Base-by-base conservation (phyloP, 768 basidiomycete genomes). In the Phylloporus sp. region DNA sequence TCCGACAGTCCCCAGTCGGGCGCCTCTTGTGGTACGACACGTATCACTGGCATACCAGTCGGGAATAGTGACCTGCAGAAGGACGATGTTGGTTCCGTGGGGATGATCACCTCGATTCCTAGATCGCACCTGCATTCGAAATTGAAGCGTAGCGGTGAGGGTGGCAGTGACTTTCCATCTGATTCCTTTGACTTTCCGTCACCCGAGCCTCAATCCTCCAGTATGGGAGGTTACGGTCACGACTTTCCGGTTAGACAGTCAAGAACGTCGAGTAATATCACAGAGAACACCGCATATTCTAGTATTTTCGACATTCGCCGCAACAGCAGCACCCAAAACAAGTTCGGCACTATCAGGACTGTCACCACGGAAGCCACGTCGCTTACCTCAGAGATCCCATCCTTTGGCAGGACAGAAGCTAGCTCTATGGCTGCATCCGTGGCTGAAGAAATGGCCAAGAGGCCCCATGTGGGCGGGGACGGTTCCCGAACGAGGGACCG, bases 291-390 rank as follows among this genome's bases (percentile, higher is more conserved):
- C 3, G 56, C 59, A n/a, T 73, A 79, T 59, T 86, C 86, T 42
- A 86, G 83, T 52, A 66, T 85, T 48, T 69, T 85, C 43, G 83
- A 85, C 60, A 66, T 69, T 42, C 69, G 68, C 46, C 68, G 69
- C 44, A 70, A 66, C 43, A 71, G 67, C 40, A 67, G 65, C 46
- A 70, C 66, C 34, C 70, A 71, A 52, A 82, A 78, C 59, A 83
- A 79, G 61, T 90, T 80, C 64, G 86, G 81, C 33, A 91, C 89
- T 10, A 80, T 90, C 50, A 75, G 86, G 57, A 90, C 89, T n/a
- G 71, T 83, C 49, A 88, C 82, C 26, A 91, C 90, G 24, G 88
- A 90, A 53, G 74, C 83, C 49, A 91, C 88, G 17, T 86, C 84
- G 31, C 64, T 76, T 31, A 63, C 60, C 14, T 69, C 71, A 32